Evolutionary conservation across 306 rosid genomes (phyloP).

Genomic region (Crotalaria pallida): DNA sequence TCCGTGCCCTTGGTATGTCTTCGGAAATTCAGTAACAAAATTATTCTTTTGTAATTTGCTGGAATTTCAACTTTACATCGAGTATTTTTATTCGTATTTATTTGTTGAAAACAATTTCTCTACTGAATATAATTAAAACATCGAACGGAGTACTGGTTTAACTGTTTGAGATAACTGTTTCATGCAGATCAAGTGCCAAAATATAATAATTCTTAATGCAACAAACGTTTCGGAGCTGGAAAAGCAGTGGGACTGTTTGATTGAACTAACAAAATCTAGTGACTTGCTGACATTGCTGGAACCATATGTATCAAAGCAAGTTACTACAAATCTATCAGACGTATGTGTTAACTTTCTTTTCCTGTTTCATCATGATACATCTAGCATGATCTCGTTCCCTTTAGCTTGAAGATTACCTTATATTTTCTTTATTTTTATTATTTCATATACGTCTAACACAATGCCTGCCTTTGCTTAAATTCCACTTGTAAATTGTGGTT

Average conservation of each 20-base stretch:
- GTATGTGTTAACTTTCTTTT: conserved; percentile 35
- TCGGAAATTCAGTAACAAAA: conserved; percentile 16
- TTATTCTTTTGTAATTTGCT: conserved; percentile 2
- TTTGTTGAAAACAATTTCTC: neutral
- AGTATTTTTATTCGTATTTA: neutral
- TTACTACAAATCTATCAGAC: conserved; percentile 60
- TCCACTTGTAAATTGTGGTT: neutral
- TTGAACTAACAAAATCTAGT: conserved; percentile 59
- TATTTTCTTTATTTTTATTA: neutral
- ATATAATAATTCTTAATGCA: conserved; percentile 63
- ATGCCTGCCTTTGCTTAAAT: neutral
- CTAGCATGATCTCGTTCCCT: conserved; percentile 8
- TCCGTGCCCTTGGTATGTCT: conserved; percentile 75
- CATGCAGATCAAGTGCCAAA: conserved; percentile 84
- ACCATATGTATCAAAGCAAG: conserved; percentile 50
- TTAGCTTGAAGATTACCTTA: neutral
- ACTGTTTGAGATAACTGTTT: conserved; percentile 14
- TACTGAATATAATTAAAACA: neutral
- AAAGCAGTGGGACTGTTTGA: conserved; percentile 77
- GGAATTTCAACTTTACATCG: conserved; percentile 3
- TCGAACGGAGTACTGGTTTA: neutral
- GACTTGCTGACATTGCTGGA: conserved; percentile 49
- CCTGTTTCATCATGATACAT: neutral
- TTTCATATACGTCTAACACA: neutral
- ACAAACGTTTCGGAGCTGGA: conserved; percentile 67